Base-by-base conservation (phyloP, 2,329 filamentous ascomycete species). In the Coniochaeta ligniaria region DNA sequence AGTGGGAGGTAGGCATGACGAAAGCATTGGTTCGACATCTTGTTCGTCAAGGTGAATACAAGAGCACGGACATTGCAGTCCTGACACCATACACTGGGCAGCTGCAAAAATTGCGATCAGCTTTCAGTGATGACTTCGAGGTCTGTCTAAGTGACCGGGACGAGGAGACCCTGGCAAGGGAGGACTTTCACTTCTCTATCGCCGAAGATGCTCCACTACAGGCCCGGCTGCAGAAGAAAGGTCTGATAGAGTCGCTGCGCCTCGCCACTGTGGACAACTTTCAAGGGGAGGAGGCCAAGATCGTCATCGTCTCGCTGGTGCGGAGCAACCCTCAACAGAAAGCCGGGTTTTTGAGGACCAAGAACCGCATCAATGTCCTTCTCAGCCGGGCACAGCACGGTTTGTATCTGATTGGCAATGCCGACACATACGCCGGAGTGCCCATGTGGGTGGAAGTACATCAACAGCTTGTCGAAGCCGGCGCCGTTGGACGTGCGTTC, bases 201-300 rank as follows among this genome's bases (percentile, higher is more conserved):
- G 7, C 16, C 50, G 50, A 54, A 38, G 36, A 20, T 20, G 71
- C 72, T 7, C 50, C 3, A 41, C 41, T 36, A 50, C 55, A 41
- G 24, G 60, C 58, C 7, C 33, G 11, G 1, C 31, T 64, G 1
- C 47, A 63, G 52, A 82, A 79, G 67, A 76, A 73, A 5, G 77
- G 73, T 0, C 73, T 86, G 0, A 67, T 80, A 0, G 74, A 81
- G 26, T 75, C 74, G 1, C 69, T 89, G 2, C 74, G 83, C 5
- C 71, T 88, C 0, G 86, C 87, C 0, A 91, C 87, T 0, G 81
- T 91, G 0, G 87, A 91, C 69, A 92, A 92, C 64, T 92, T 91
- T 60, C 88, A 93, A 66, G 90, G 89, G 0, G 89, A 93, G 67
- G 89, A 93, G 66, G 86, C 85, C 1, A 87, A 90, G 58, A 75